Evolutionary conservation across 441 rosid genomes (phyloP), one percentile per base, ranked within the genome.

Genomic region (Melastoma candidum): DNA sequence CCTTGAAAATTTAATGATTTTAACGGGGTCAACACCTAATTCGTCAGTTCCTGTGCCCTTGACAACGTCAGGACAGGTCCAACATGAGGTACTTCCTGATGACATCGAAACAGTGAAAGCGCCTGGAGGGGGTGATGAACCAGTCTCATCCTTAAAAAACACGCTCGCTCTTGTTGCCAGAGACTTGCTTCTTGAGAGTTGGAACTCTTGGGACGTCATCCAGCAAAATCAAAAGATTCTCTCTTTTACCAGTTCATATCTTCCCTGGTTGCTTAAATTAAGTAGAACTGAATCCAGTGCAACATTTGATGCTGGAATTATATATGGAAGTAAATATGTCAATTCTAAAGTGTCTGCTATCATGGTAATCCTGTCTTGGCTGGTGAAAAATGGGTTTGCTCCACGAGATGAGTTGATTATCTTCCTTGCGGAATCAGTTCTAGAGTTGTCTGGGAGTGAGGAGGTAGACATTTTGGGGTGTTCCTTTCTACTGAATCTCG

Each of bases 231-330:
- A 87, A 60, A 94, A 84, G 75, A 62, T 83, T 55, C 72, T 75
- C 36, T 82, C 92, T 26, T 90, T 94, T 74, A 79, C 89, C 67
- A 77, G 86, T 58, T 61, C 73, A 54, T 81, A 83, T 61, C 90
- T 90, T 69, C 97, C 99, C 24, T 87, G 97, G 99, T 70, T 94
- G 78, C 85, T 85, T 68, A 80, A 83, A 70, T 65, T 94, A 75
- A 80, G 80, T 68, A 67, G 69, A 69, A 72, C 64, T 47, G 75
- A 70, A 46, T 46, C 68, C 51, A 61, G 75, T 65, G 76, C 77
- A 73, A 83, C 64, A 50, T 62, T 66, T 53, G 66, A 49, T 46
- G 68, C 72, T 48, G 82, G 80, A 45, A 63, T 73, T 48, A 58
- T 79, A 59, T 78, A 82, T 63, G 82, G 87, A 68, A 82, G 78